Evolutionary conservation across 2,329 filamentous ascomycete species (phyloP), one percentile per base, ranked within the genome.

Genomic region (Paracamarosporium sp.): DNA sequence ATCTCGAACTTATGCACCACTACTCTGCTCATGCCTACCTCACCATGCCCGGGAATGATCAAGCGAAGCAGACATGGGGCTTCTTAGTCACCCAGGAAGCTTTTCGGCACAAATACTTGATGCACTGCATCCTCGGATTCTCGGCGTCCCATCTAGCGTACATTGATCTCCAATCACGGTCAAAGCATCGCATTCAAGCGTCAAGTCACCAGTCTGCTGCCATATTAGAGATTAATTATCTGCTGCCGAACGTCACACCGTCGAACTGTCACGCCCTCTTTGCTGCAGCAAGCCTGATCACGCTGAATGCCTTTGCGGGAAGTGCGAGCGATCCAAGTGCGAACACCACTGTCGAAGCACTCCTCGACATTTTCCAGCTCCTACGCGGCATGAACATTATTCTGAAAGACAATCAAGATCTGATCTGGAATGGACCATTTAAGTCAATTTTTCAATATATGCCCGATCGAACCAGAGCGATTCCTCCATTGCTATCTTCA

Each of bases 101-200:
- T 2, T 67, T 71, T 41, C 62, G 68, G 12, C 64, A 75, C 48
- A 58, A 58, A 1, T 79, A 78, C 44, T 65, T 80, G 0, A 67
- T 80, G 55, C 74, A 79, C 54, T 71, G 72, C 6, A 68, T 80
- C 4, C 59, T 79, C 11, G 75, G 77, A 1, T 73, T 75, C 35
- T 72, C 78, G 1, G 74, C 76, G 3, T 64, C 72, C 11, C 72
- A 78, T 50, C 67, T 75, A 22, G 71, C 69, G 4, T 64, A 75
- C 46, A 56, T 73, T 22, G 63, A 72, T 15, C 66, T 69, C 4
- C 60, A 62, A 12, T 56, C 44, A 24, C 56, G 59, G 6, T 17
- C 53, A 0, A 58, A 69, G 52, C 72, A 66, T 44, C 66, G 60
- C 0, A 31, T 72, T 6, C 66, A 71, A n/a, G 64, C 69, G 8